Conservation (phyloP, 768 basidiomycete species). For the Chalciporus piperatus region DNA sequence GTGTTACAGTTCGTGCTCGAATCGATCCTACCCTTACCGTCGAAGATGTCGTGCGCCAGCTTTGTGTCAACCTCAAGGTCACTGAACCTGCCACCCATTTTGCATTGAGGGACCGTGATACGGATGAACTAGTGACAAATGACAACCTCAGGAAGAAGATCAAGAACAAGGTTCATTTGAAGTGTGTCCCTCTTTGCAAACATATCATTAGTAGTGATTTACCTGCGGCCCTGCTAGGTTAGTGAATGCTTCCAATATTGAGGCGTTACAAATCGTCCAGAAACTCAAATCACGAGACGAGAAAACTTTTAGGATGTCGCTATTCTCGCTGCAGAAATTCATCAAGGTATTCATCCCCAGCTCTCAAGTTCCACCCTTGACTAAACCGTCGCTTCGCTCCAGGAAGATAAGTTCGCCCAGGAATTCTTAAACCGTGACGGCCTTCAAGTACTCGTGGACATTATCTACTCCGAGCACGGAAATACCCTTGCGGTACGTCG, state of each 20-base stretch:
- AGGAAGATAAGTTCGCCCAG: constrained; percentile 83
- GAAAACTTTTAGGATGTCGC: constrained; percentile 57
- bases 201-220: background rate
- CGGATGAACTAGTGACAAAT: constrained; percentile 80
- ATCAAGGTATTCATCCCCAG: constrained; percentile 51
- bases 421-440: constrained; percentile 78
- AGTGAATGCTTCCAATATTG: constrained; percentile 75
- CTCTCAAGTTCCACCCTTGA: background rate
- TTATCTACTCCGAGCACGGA: constrained; percentile 66
- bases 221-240: constrained; percentile 45
- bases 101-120: constrained; percentile 74
- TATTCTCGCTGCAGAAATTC: constrained; percentile 78
- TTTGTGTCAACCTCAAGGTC: constrained; percentile 78
- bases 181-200: constrained; percentile 43
- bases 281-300: constrained; percentile 64
- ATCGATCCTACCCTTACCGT: constrained; percentile 84
- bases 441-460: constrained; percentile 62
- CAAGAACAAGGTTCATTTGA: constrained; percentile 71
- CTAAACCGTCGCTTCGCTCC: background rate
- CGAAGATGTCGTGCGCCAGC: constrained; percentile 79
- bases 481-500: constrained; percentile 78
- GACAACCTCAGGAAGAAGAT: constrained; percentile 85
- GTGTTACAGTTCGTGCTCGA: constrained; percentile 72
- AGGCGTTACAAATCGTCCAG: constrained; percentile 72
- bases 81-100: constrained; percentile 69